phyloP scores from a whole-genome alignment of 1,284 basidiomycete species.

The Papiliotrema flavescens region DNA sequence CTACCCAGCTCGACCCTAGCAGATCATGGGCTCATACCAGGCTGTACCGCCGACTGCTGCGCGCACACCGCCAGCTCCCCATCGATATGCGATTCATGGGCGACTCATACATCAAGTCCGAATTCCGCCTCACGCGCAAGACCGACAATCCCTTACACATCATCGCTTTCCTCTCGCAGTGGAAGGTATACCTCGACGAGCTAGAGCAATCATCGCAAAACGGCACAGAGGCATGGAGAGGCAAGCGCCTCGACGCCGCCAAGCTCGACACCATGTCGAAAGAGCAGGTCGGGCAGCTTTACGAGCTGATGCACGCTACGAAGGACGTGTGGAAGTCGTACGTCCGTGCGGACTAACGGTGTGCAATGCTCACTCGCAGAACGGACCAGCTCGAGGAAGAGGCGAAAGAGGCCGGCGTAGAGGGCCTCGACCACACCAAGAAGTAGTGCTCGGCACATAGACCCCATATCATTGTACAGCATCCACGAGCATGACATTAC shows the following conservation, averaged over 20 bases:
- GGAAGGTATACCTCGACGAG: conserved; percentile 84
- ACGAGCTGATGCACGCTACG: conserved; percentile 85
- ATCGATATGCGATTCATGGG: conserved; percentile 79
- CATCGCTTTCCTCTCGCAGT: conserved; percentile 87
- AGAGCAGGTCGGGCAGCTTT: conserved; percentile 81
- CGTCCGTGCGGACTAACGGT: conserved; percentile 13
- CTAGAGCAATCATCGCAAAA: conserved; percentile 48
- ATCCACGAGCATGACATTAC: background rate
- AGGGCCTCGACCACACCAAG: background rate
- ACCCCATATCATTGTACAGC: background rate
- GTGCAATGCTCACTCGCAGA: conserved; percentile 1
- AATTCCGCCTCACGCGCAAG: conserved; percentile 76
- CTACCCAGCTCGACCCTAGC: too few species aligned
- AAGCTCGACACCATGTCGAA: conserved; percentile 84
- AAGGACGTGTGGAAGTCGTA: conserved; percentile 74
- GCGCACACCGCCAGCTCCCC: conserved; percentile 71
- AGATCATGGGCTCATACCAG: conserved; percentile 52
- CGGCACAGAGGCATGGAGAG: conserved; percentile 52
- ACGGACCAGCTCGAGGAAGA: conserved; percentile 8
- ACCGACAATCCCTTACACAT: conserved; percentile 80
- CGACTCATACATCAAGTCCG: conserved; percentile 83
- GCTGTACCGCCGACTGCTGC: conserved; percentile 72
- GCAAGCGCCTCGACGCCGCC: conserved; percentile 69
- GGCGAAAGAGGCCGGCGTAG: conserved; percentile 11
- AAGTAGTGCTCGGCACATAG: background rate